Conservation (phyloP, 1,284 basidiomycete species). For the Meira miltonrushii region DNA sequence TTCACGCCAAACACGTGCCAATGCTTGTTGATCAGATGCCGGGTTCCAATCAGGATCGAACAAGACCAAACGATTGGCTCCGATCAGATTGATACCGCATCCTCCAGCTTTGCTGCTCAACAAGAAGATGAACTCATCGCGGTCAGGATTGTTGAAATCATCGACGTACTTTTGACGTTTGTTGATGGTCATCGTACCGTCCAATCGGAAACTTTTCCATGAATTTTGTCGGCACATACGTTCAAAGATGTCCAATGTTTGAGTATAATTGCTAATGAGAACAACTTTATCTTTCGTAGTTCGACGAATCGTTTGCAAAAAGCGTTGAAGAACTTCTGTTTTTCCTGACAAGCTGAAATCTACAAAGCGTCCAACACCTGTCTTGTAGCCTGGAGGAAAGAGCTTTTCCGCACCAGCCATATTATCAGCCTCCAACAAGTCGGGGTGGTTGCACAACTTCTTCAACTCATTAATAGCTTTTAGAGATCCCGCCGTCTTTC, state of each 20-base stretch:
- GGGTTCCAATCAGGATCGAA: constrained; percentile 95
- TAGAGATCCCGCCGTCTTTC: constrained; percentile 85
- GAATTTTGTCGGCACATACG: constrained; percentile 57
- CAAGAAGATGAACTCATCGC: constrained; percentile 92
- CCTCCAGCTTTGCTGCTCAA: constrained; percentile 97
- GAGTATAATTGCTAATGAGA: constrained; percentile 95
- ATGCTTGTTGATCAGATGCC: constrained; percentile 81
- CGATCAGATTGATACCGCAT: constrained; percentile 89
- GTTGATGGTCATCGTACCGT: constrained; percentile 85
- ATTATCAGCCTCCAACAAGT: constrained; percentile 81
- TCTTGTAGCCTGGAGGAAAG: constrained; percentile 74
- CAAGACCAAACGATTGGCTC: constrained; percentile 81
- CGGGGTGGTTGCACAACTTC: constrained; percentile 97
- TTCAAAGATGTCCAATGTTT: constrained; percentile 75
- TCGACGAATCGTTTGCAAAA: constrained; percentile 41
- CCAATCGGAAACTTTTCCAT: constrained; percentile 86
- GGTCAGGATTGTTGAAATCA: constrained; percentile 90
- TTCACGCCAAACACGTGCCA: constrained; percentile 98
- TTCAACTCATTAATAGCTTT: constrained; percentile 95
- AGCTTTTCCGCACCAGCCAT: constrained; percentile 76
- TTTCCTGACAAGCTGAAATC: constrained; percentile 46
- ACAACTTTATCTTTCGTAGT: constrained; percentile 82
- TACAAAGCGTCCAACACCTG: constrained; percentile 54
- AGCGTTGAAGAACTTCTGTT: constrained; percentile 79
- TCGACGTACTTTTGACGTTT: constrained; percentile 97